phyloP scores from a whole-genome alignment of 2,329 filamentous ascomycete species.

The Magnaporthiopsis poae region DNA sequence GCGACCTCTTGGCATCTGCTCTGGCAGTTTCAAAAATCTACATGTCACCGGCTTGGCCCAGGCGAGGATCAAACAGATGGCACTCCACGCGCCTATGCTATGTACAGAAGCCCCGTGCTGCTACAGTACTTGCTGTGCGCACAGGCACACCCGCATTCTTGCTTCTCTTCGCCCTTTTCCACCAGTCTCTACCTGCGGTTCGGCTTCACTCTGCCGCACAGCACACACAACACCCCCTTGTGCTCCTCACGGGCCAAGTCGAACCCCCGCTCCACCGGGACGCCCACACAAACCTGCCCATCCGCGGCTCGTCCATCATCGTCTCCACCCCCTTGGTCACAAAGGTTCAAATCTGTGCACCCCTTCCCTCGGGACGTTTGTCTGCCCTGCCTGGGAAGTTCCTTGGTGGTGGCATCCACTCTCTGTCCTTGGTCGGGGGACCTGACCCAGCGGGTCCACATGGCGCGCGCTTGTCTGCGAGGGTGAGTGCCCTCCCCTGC shows the following conservation, averaged over 20 bases:
- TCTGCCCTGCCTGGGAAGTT: background rate
- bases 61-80: background rate
- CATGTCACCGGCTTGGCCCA: background rate
- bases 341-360: background rate
- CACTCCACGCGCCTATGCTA: background rate
- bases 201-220: too few species aligned
- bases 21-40: background rate
- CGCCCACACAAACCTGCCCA: background rate
- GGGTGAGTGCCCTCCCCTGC: background rate
- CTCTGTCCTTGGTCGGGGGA: background rate
- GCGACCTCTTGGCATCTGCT: background rate
- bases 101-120: background rate
- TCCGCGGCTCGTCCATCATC: background rate
- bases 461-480: background rate
- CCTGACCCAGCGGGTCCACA: background rate
- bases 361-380: background rate
- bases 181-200: too few species aligned
- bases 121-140: background rate
- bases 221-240: background rate
- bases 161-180: background rate
- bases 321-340: background rate
- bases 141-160: background rate
- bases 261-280: background rate
- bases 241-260: background rate
- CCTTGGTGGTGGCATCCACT: background rate